Conservation (phyloP, 2,329 filamentous ascomycete species). For the Didymella keratinophila region DNA sequence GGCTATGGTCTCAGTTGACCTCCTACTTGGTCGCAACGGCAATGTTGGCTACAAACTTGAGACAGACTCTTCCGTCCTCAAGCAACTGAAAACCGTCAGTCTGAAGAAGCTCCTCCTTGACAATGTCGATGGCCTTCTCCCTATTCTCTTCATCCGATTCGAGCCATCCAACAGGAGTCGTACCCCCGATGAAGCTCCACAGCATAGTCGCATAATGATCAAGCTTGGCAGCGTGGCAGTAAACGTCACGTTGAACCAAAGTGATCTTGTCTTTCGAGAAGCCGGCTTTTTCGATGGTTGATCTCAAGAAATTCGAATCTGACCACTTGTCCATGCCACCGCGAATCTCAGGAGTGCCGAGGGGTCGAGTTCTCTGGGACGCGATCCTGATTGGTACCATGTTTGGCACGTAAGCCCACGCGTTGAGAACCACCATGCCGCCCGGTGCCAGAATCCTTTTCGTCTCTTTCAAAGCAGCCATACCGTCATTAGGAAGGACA, state of each 20-base stretch:
- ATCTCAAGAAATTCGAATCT: neutral
- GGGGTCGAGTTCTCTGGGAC: neutral
- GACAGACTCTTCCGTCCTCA: neutral
- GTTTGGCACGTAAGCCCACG: neutral
- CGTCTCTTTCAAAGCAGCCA: neutral
- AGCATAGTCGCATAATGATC: neutral
- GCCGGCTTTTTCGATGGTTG: neutral
- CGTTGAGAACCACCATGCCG: neutral
- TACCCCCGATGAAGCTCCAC: neutral
- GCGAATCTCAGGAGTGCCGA: neutral
- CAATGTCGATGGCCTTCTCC: neutral
- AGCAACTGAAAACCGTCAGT: neutral
- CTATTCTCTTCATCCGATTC: neutral
- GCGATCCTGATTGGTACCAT: neutral
- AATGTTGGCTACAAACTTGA: neutral
- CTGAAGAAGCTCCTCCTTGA: neutral
- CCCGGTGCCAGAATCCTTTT: neutral
- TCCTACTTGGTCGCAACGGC: neutral
- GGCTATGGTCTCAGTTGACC: too few species aligned
- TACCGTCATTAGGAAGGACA: neutral
- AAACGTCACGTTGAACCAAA: neutral
- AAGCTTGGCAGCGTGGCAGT: neutral
- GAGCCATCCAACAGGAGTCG: neutral
- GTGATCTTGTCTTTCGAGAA: neutral
- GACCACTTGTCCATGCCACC: neutral